Evolutionary conservation across 495 filamentous ascomycete species (phyloP).

Genomic region (Neurospora tetrasperma): DNA sequence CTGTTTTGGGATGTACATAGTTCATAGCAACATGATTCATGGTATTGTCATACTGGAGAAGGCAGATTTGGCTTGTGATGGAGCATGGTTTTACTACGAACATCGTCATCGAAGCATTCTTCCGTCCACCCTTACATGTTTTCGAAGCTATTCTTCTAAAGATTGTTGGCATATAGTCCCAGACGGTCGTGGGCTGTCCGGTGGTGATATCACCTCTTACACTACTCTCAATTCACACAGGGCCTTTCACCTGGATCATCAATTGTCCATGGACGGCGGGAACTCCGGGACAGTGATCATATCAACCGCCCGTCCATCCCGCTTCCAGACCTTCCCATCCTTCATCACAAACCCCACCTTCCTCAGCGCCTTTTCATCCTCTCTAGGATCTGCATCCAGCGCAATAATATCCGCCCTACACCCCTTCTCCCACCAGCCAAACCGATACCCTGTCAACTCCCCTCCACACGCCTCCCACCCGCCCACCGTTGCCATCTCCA

Average conservation of each 20-base stretch:
- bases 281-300: slow-evolving; percentile 12
- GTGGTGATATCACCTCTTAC: neutral
- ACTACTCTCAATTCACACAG: neutral
- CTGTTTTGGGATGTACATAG: neutral
- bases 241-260: neutral
- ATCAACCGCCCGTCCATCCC: slow-evolving; percentile 12
- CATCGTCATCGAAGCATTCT: neutral
- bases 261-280: neutral
- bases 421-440: slow-evolving; percentile 39
- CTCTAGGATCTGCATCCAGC: slow-evolving; percentile 26
- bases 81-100: neutral
- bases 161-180: neutral
- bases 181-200: neutral
- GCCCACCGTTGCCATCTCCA: slow-evolving; percentile 34
- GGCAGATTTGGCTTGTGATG: neutral
- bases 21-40: neutral
- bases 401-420: slow-evolving; percentile 41
- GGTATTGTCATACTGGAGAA: neutral
- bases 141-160: neutral
- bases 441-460: slow-evolving; percentile 36
- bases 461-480: slow-evolving; percentile 45
- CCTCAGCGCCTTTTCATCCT: slow-evolving; percentile 29
- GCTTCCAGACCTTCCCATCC: slow-evolving; percentile 34
- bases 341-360: slow-evolving; percentile 45
- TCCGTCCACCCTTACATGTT: neutral